These are phyloP conservation scores for Trichoderma reesei DNA, from an alignment of 495 filamentous ascomycete genomes.

Conservation along the genomic window DNA sequence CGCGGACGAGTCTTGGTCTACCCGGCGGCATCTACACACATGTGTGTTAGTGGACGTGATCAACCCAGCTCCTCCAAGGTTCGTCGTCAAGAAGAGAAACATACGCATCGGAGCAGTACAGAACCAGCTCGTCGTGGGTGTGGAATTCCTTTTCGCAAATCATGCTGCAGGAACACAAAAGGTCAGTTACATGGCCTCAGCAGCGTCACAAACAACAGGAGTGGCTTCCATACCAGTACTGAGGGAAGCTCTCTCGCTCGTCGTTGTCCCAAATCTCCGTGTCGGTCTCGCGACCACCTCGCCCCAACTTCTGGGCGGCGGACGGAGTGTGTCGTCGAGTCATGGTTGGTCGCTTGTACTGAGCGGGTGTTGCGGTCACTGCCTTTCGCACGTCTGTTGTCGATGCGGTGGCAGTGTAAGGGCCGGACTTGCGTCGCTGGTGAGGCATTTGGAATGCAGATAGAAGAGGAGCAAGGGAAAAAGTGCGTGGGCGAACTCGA, in stretches of 20 bases:
- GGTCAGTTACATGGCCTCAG: conserved; percentile 14
- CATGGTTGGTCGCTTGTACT: conserved; percentile 28
- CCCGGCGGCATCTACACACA: conserved; percentile 31
- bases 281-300: conserved; percentile 30
- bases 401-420: conserved; percentile 37
- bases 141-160: conserved; percentile 43
- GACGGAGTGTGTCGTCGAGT: conserved; percentile 13
- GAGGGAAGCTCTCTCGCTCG: conserved; percentile 41
- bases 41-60: conserved; percentile 12
- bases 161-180: conserved; percentile 29
- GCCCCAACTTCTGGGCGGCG: conserved; percentile 10
- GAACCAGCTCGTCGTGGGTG: conserved; percentile 30
- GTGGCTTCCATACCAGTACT: conserved; percentile 34
- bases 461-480: not conserved
- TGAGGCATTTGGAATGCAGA: conserved; percentile 31
- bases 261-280: conserved; percentile 38
- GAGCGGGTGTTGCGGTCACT: conserved; percentile 23
- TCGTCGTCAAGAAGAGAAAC: conserved; percentile 14
- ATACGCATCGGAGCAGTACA: conserved; percentile 44
- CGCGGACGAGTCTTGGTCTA: conserved; percentile 27
- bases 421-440: conserved; percentile 39
- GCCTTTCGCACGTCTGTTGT: conserved; percentile 40
- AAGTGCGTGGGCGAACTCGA: not conserved
- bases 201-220: not conserved
- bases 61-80: conserved; percentile 10